Evolutionary conservation across 2,329 filamentous ascomycete species (phyloP).

Genomic region (Fusarium guadeloupense): DNA sequence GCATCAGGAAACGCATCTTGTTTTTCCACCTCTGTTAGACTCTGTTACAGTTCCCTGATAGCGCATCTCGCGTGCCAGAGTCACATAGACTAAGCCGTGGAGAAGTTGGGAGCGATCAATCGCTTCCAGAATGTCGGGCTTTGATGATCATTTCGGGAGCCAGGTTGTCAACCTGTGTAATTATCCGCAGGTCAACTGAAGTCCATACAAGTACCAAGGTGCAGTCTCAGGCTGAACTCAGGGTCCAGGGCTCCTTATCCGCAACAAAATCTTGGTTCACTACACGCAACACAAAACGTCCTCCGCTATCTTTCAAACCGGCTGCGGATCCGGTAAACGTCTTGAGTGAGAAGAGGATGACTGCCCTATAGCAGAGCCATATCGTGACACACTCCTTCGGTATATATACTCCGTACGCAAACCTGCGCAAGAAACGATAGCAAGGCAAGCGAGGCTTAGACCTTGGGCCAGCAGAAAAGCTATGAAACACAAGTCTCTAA

Average conservation of each 20-base stretch:
- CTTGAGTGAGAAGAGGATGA: slow-evolving; percentile 17
- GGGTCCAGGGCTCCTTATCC: not conserved
- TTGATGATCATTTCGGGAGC: slow-evolving; percentile 16
- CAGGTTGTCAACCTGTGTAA: slow-evolving; percentile 1
- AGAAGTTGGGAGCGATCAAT: slow-evolving; percentile 2
- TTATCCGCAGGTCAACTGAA: slow-evolving; percentile 19
- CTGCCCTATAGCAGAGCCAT: slow-evolving; percentile 1
- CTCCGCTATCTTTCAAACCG: not conserved
- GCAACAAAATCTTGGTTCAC: not conserved
- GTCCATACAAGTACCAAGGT: not conserved
- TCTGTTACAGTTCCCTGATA: not conserved
- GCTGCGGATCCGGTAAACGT: slow-evolving; percentile 10
- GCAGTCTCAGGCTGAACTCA: slow-evolving; percentile 6
- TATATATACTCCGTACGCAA: too few species aligned
- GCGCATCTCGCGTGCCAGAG: slow-evolving; percentile 7
- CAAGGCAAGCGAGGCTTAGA: slow-evolving; percentile 8
- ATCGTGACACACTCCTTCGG: not conserved
- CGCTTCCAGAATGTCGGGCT: slow-evolving; percentile 26
- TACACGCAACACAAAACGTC: not conserved
- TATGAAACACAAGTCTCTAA: too few species aligned
- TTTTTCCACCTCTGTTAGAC: slow-evolving; percentile 11
- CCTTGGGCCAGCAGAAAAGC: too few species aligned
- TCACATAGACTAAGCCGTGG: slow-evolving; percentile 1
- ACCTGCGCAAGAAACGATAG: slow-evolving; percentile 1
- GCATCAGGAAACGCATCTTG: slow-evolving; percentile 35